These are phyloP conservation scores for Xylaria palmicola DNA, from an alignment of 495 filamentous ascomycete species.

Conservation along the genomic window DNA sequence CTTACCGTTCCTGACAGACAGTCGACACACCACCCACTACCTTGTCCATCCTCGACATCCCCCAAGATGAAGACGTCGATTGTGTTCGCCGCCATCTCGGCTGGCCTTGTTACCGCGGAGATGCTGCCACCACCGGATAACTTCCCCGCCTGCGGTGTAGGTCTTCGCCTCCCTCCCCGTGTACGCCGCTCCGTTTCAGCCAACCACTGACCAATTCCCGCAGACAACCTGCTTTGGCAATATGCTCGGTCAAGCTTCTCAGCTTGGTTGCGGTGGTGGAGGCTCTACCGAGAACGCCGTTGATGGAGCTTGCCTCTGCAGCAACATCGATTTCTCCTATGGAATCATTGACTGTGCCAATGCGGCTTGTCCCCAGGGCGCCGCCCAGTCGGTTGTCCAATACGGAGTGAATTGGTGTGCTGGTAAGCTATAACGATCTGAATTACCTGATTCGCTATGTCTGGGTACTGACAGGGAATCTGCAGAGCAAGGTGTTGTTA, in stretches of 20 bases:
- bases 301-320: conserved; percentile 71
- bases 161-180: conserved; percentile 16
- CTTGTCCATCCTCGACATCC: conserved; percentile 11
- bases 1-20: conserved; percentile 27
- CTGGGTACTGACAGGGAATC: background rate
- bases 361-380: conserved; percentile 55
- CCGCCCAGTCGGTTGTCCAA: conserved; percentile 30
- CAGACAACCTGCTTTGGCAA: conserved; percentile 71
- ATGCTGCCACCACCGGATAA: conserved; percentile 21
- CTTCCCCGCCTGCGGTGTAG: conserved; percentile 43
- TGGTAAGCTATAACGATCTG: conserved; percentile 13
- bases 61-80: conserved; percentile 42
- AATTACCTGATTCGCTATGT: background rate
- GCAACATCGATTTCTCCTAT: conserved; percentile 62
- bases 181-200: background rate
- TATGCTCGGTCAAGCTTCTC: conserved; percentile 63
- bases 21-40: conserved; percentile 9
- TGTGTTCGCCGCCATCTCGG: conserved; percentile 32
- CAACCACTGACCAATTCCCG: conserved; percentile 15
- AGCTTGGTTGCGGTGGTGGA: conserved; percentile 56
- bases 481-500: conserved; percentile 23
- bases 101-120: conserved; percentile 30
- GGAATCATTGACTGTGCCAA: conserved; percentile 79
- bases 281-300: conserved; percentile 20
- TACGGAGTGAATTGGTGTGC: conserved; percentile 38